Conservation (phyloP, 2,329 filamentous ascomycete species). For the Penicillium verrucosum region DNA sequence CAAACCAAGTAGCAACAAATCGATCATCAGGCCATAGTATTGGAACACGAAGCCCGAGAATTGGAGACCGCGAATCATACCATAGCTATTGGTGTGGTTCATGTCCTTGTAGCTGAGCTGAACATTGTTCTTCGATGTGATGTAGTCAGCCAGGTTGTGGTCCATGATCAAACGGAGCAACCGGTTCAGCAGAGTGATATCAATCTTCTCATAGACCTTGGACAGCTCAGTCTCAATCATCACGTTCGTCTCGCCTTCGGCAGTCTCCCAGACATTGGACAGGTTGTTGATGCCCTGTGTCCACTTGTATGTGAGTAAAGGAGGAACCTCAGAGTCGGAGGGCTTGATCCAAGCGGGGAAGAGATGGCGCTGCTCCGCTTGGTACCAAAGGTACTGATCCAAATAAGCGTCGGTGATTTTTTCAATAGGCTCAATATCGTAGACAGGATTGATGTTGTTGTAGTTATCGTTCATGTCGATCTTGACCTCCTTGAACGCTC, state of each 20-base stretch:
- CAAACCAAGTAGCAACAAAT: conserved; percentile 84
- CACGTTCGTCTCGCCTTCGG: conserved; percentile 94
- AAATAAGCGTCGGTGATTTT: conserved; percentile 99
- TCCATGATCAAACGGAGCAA: conserved; percentile 96
- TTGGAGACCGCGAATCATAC: conserved; percentile 94
- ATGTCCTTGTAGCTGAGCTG: conserved; percentile 99
- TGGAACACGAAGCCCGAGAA: conserved; percentile 99
- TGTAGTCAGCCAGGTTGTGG: conserved; percentile 98
- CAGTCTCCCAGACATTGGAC: conserved; percentile 88
- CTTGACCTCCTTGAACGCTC: conserved; percentile 98
- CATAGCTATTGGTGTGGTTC: conserved; percentile 99
- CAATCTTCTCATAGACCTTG: conserved; percentile 99
- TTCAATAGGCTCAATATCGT: conserved; percentile 97
- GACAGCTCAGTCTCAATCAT: conserved; percentile 98
- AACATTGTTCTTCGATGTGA: conserved; percentile 98
- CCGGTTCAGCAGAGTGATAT: conserved; percentile 90
- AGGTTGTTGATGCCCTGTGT: conserved; percentile 99
- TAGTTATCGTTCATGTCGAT: conserved; percentile 99
- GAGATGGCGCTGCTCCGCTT: conserved; percentile 92
- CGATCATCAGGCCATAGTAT: conserved; percentile 93
- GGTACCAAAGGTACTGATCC: conserved; percentile 98
- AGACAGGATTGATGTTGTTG: conserved; percentile 97
- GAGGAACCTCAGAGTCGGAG: conserved; percentile 95
- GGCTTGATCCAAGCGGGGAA: conserved; percentile 99
- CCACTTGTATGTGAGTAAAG: conserved; percentile 95